These are phyloP conservation scores for Cerioporus squamosus DNA, from an alignment of 1,284 basidiomycete species.

Conservation along the genomic window DNA sequence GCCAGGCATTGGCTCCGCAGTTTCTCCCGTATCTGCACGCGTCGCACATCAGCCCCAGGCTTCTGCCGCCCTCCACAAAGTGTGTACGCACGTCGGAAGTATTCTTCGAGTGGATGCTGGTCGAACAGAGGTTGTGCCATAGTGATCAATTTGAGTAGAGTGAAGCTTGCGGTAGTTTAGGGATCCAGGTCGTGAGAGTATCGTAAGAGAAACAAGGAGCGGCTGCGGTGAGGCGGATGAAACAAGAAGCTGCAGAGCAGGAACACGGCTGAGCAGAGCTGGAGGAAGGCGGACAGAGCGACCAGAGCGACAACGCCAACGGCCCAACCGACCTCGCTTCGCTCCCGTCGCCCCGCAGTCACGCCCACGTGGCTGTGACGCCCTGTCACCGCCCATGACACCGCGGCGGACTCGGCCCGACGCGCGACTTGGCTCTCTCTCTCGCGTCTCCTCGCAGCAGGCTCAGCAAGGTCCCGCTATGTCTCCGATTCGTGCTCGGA, in stretches of 20 bases:
- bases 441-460: too few relatives aligned
- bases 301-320: conserved; percentile 1
- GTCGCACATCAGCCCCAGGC: conserved; percentile 7
- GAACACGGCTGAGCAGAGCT: conserved; percentile 2
- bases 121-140: conserved; percentile 84
- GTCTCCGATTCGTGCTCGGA: too few relatives aligned
- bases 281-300: too few relatives aligned
- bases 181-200: conserved; percentile 19
- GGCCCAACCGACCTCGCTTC: neutral
- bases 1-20: conserved; percentile 30
- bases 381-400: too few relatives aligned
- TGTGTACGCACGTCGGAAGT: conserved; percentile 61
- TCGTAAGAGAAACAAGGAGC: conserved; percentile 25
- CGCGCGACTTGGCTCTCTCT: too few relatives aligned
- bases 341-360: neutral
- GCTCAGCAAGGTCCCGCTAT: too few relatives aligned
- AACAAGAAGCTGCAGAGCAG: conserved; percentile 17
- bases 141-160: conserved; percentile 12
- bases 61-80: neutral
- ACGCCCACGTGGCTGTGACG: too few relatives aligned
- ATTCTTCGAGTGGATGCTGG: conserved; percentile 76
- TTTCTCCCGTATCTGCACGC: conserved; percentile 59
- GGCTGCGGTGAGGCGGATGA: conserved; percentile 20
- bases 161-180: conserved; percentile 1
- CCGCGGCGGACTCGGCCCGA: too few relatives aligned